Conservation (phyloP, 1,284 basidiomycete species). For the Pseudozyma sp. region DNA sequence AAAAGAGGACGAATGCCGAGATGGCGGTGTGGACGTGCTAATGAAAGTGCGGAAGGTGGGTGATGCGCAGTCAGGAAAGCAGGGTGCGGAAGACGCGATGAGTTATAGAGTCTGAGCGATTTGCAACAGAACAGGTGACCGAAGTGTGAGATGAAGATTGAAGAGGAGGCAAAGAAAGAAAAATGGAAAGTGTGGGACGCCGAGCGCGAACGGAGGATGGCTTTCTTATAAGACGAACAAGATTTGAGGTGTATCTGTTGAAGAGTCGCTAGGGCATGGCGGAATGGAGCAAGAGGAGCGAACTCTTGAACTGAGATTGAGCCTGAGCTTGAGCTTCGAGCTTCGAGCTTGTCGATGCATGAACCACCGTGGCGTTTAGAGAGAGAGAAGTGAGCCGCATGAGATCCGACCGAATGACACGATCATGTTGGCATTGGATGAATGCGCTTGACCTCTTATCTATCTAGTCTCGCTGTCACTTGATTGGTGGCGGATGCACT, state of each 20-base stretch:
- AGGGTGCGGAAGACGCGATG: neutral
- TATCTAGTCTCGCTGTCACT: neutral
- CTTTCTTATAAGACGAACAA: no score
- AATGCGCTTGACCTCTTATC: slow-evolving; percentile 15
- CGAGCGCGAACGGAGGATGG: no score
- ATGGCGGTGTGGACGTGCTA: neutral
- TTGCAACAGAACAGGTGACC: neutral
- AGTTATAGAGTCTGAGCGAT: neutral
- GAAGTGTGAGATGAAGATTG: neutral
- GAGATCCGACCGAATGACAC: neutral
- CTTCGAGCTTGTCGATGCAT: neutral
- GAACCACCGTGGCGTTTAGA: neutral
- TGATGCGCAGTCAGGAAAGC: neutral
- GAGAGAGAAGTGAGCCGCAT: neutral
- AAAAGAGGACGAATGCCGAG: neutral
- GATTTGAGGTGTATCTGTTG: no score
- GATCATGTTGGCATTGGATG: neutral
- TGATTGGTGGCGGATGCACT: neutral
- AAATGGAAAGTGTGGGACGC: no score
- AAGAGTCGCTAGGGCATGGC: neutral
- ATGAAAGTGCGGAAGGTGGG: slow-evolving; percentile 1
- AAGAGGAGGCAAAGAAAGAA: neutral
- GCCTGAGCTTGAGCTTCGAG: no score
- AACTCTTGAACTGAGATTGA: neutral
- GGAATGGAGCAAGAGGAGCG: neutral